These are phyloP conservation scores for Diaporthe sp. DNA, from an alignment of 2,329 filamentous ascomycete species.

Conservation along the genomic window DNA sequence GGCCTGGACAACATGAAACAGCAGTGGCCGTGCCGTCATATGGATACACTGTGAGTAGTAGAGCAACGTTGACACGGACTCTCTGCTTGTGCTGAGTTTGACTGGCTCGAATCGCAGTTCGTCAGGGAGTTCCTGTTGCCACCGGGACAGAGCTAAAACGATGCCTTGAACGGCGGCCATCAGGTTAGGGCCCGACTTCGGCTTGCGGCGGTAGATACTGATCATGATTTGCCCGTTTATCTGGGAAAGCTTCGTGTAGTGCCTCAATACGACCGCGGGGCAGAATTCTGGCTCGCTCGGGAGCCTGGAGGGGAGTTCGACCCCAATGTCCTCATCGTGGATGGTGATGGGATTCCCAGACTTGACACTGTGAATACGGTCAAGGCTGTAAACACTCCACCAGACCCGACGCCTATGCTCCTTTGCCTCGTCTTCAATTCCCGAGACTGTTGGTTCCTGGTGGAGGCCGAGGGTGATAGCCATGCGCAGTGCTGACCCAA, in stretches of 20 bases:
- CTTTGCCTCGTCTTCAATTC: slow-evolving; percentile 56
- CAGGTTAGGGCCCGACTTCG: slow-evolving; percentile 61
- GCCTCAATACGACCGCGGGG: slow-evolving; percentile 61
- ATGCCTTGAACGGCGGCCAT: slow-evolving; percentile 66
- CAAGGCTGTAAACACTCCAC: slow-evolving; percentile 71
- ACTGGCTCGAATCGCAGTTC: slow-evolving; percentile 63
- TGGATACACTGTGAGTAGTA: slow-evolving; percentile 72
- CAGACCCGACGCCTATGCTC: slow-evolving; percentile 67
- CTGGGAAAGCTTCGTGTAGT: slow-evolving; percentile 67
- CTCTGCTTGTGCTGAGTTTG: slow-evolving; percentile 60
- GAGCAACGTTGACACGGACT: slow-evolving; percentile 65
- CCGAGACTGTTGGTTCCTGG: slow-evolving; percentile 58
- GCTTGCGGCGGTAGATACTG: slow-evolving; percentile 61
- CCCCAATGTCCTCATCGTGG: slow-evolving; percentile 67
- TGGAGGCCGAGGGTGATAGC: slow-evolving; percentile 70
- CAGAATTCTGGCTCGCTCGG: slow-evolving; percentile 56
- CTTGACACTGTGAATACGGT: slow-evolving; percentile 66
- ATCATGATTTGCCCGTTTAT: slow-evolving; percentile 63
- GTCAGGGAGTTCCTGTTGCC: slow-evolving; percentile 63
- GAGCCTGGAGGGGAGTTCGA: slow-evolving; percentile 53
- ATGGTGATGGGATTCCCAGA: slow-evolving; percentile 69
- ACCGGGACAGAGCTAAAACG: slow-evolving; percentile 62
- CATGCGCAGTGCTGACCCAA: slow-evolving; percentile 69
- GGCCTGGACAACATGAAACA: slow-evolving; percentile 67
- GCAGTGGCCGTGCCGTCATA: slow-evolving; percentile 67